These are phyloP conservation scores for Curvularia sp. DNA, from an alignment of 2,329 filamentous ascomycete species.

Conservation along the genomic window DNA sequence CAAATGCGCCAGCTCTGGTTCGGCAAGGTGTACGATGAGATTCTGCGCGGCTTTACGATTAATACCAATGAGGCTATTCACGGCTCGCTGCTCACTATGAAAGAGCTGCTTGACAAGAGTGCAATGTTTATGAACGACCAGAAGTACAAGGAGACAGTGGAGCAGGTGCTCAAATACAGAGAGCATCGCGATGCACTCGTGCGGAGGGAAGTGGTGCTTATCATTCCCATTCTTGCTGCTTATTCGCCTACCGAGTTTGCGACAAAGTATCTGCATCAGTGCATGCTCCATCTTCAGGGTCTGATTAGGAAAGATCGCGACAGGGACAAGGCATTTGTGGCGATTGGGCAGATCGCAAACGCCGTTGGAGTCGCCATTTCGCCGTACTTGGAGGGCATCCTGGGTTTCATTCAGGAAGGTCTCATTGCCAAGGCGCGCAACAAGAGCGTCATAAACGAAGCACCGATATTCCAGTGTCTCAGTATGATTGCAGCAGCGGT, in stretches of 20 bases:
- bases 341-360: conserved; percentile 95
- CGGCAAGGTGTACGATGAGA: conserved; percentile 86
- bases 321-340: conserved; percentile 93
- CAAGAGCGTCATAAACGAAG: conserved; percentile 63
- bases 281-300: conserved; percentile 94
- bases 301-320: conserved; percentile 90
- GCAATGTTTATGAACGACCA: conserved; percentile 99
- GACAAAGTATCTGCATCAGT: conserved; percentile 85
- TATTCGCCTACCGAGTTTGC: conserved; percentile 93
- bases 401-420: conserved; percentile 92
- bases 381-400: conserved; percentile 91
- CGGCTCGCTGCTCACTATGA: conserved; percentile 90
- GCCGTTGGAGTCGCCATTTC: conserved; percentile 95
- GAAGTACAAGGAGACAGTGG: conserved; percentile 84
- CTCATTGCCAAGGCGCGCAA: conserved; percentile 78
- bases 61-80: conserved; percentile 88
- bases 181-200: conserved; percentile 90
- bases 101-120: conserved; percentile 90
- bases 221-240: conserved; percentile 90
- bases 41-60: conserved; percentile 75
- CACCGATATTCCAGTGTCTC: conserved; percentile 94
- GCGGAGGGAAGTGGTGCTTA: conserved; percentile 83
- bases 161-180: conserved; percentile 89
- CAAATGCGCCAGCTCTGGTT: conserved; percentile 89
- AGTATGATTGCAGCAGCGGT: conserved; percentile 95